These are phyloP conservation scores for Umbelopsis sp. DNA, from an alignment of 192 early-diverging fungal genomes.

Conservation along the genomic window DNA sequence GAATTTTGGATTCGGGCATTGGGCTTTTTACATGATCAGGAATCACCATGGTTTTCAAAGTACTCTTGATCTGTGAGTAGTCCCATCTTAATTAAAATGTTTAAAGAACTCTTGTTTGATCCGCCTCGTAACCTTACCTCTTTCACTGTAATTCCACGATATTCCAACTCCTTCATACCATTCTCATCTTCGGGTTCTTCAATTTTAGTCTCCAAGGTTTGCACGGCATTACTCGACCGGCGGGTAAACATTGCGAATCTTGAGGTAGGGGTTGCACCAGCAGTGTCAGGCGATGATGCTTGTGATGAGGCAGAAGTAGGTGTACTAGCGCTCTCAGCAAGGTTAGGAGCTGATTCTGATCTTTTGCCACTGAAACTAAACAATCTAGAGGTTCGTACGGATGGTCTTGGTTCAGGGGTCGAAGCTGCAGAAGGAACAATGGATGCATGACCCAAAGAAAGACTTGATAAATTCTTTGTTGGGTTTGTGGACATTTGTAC, in stretches of 20 bases:
- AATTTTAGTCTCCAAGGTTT: neutral
- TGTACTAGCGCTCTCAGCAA: conserved; percentile 7
- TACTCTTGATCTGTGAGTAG: conserved; percentile 33
- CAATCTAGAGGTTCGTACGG: neutral
- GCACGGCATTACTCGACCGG: neutral
- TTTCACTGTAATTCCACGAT: conserved; percentile 44
- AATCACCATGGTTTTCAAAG: conserved; percentile 44
- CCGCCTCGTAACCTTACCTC: conserved; percentile 3
- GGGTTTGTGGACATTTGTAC: conserved; percentile 35
- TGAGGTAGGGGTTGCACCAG: neutral
- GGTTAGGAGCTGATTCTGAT: conserved; percentile 6
- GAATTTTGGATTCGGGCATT: conserved; percentile 32
- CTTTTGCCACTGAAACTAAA: conserved; percentile 20
- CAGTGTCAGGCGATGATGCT: neutral
- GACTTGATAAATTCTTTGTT: conserved; percentile 25
- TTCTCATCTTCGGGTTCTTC: conserved; percentile 22
- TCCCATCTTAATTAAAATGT: neutral
- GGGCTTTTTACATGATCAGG: conserved; percentile 33
- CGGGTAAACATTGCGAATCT: conserved; percentile 5
- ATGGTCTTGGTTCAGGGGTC: neutral
- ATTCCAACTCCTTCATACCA: conserved; percentile 36
- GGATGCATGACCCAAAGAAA: conserved; percentile 39
- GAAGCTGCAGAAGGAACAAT: conserved; percentile 22
- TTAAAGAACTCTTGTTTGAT: too few relatives aligned
- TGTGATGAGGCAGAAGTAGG: conserved; percentile 12